Evolutionary conservation across 176 grass and related monocot genomes (phyloP).

Genomic region (Hyparrhenia diplandra): DNA sequence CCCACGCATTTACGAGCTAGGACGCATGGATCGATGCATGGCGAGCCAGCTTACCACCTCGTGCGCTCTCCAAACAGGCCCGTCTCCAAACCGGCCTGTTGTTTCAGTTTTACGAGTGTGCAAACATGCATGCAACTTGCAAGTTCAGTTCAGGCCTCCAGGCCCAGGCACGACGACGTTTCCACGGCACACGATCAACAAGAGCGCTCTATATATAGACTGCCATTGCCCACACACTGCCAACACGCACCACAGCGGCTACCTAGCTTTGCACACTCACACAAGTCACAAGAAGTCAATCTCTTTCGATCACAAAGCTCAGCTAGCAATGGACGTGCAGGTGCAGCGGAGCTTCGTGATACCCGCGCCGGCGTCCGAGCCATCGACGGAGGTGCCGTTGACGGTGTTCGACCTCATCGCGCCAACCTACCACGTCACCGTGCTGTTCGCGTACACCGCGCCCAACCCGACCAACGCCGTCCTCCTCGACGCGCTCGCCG

Average conservation of each 20-base stretch:
- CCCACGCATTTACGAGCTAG: background rate
- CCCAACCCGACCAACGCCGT: slow-evolving; percentile 30
- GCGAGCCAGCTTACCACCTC: background rate
- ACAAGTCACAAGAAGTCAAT: too few relatives aligned
- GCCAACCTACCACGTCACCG: slow-evolving; percentile 38
- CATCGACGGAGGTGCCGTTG: slow-evolving; percentile 21
- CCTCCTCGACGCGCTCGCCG: slow-evolving; percentile 23
- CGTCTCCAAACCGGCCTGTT: too few relatives aligned
- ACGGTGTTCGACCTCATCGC: slow-evolving; percentile 52
- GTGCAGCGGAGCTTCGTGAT: slow-evolving; percentile 24
- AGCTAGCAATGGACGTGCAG: slow-evolving; percentile 36
- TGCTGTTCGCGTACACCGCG: slow-evolving; percentile 43
- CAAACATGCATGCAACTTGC: background rate
- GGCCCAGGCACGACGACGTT: too few relatives aligned
- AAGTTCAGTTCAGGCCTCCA: too few relatives aligned
- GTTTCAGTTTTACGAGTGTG: background rate
- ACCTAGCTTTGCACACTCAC: background rate
- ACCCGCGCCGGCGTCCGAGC: background rate
- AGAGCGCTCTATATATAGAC: background rate
- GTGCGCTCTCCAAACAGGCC: too few relatives aligned
- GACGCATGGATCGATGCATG: background rate
- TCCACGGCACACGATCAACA: accelerated
- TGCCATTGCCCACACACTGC: background rate
- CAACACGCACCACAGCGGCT: too few relatives aligned
- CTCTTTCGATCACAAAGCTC: background rate